Conservation (phyloP, 163 green algal genomes). For the Smithsoniella earleae region DNA sequence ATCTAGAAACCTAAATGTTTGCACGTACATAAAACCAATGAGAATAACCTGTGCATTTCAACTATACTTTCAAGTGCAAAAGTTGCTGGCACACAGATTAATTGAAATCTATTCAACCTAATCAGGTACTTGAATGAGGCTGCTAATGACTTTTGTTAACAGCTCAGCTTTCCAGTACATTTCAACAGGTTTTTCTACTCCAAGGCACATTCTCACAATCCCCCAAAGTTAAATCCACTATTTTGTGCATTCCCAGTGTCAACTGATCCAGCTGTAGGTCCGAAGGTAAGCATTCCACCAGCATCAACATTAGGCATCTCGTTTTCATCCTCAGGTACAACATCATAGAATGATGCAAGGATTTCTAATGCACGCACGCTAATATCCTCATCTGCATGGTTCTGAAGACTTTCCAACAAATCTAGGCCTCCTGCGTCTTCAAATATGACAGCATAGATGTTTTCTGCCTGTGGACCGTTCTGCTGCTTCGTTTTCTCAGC, state of each 20-base stretch:
- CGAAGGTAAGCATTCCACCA: background rate
- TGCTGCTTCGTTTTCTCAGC: constrained; percentile 55
- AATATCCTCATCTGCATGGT: constrained; percentile 94
- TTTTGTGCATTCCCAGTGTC: background rate
- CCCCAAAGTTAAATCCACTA: background rate
- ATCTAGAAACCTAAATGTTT: too few species aligned
- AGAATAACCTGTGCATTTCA: too few species aligned
- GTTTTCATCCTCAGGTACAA: constrained; percentile 32
- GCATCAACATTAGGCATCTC: background rate
- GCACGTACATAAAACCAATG: too few species aligned
- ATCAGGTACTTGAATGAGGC: too few species aligned
- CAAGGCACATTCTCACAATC: too few species aligned
- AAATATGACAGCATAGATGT: constrained; percentile 80
- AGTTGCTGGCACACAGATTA: too few species aligned
- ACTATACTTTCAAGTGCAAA: too few species aligned
- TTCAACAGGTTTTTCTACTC: too few species aligned
- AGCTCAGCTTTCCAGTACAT: too few species aligned
- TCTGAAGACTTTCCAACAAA: constrained; percentile 94
- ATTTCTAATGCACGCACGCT: constrained; percentile 96
- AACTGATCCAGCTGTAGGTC: background rate
- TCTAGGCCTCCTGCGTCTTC: constrained; percentile 95
- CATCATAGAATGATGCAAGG: constrained; percentile 84
- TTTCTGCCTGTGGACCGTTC: constrained; percentile 50
- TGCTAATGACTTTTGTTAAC: too few species aligned
- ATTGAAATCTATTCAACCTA: too few species aligned